phyloP scores from a whole-genome alignment of 768 basidiomycete species.

The Pleurotus eryngii region DNA sequence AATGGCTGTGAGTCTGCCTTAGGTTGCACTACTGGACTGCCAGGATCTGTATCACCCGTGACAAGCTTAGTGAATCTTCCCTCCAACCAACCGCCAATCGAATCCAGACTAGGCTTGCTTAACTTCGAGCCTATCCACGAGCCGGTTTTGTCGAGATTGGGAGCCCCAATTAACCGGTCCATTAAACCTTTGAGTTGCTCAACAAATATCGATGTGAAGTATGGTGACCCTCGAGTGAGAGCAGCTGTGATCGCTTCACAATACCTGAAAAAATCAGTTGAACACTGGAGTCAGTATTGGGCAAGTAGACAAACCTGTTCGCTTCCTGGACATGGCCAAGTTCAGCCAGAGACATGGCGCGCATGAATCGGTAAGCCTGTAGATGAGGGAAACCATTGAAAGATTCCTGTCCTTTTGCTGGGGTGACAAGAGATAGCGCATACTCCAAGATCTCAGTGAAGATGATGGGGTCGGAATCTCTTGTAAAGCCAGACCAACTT shows the following conservation, averaged over 20 bases:
- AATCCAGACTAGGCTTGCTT: slow-evolving; percentile 87
- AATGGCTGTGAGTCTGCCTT: slow-evolving; percentile 40
- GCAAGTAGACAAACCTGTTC: slow-evolving; percentile 52
- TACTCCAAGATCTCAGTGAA: slow-evolving; percentile 93
- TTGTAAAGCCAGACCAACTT: slow-evolving; percentile 45
- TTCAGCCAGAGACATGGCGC: slow-evolving; percentile 76
- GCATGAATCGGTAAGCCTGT: slow-evolving; percentile 82
- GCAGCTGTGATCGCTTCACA: slow-evolving; percentile 83
- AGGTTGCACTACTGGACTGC: slow-evolving; percentile 37
- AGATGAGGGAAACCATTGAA: slow-evolving; percentile 82
- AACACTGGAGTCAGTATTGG: background rate
- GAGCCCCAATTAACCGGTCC: slow-evolving; percentile 73
- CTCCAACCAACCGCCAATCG: slow-evolving; percentile 89
- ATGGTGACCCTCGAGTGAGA: slow-evolving; percentile 59
- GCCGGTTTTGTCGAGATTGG: slow-evolving; percentile 69
- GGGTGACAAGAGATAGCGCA: slow-evolving; percentile 71
- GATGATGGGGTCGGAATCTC: slow-evolving; percentile 73
- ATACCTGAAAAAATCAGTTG: slow-evolving; percentile 52
- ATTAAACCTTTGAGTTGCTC: slow-evolving; percentile 76
- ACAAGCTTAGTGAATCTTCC: slow-evolving; percentile 92
- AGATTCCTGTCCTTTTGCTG: slow-evolving; percentile 80
- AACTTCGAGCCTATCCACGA: slow-evolving; percentile 90
- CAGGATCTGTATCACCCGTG: slow-evolving; percentile 78
- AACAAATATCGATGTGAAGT: slow-evolving; percentile 61
- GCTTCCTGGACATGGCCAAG: slow-evolving; percentile 76